Percentiles rank a stretch among this genome's conserved stretches.
Conservation (phyloP, 805 yeast genomes). For the Metschnikowia gelsemii region DNA sequence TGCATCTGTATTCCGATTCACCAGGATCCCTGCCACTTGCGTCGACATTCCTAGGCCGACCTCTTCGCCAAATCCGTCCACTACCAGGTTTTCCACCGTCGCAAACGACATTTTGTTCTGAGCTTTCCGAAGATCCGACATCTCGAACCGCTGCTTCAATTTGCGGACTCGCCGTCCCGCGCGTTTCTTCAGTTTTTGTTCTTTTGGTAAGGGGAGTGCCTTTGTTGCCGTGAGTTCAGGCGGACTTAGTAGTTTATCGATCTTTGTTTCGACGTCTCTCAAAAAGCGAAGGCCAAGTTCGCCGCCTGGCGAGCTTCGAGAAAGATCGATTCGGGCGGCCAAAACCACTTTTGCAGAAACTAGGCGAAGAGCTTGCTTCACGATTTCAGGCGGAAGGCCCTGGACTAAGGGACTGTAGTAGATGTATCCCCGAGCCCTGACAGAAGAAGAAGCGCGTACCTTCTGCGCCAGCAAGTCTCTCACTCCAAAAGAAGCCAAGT, state of each 20-base stretch:
- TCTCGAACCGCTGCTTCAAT: slow-evolving; percentile 73
- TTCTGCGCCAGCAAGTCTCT: slow-evolving; percentile 35
- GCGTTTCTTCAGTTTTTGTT: slow-evolving; percentile 73
- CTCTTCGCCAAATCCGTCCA: slow-evolving; percentile 75
- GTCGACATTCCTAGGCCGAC: slow-evolving; percentile 77
- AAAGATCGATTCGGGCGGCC: slow-evolving; percentile 79
- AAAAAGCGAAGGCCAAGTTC: slow-evolving; percentile 57
- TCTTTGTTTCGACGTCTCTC: slow-evolving; percentile 56
- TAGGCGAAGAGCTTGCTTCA: slow-evolving; percentile 73
- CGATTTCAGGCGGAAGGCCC: slow-evolving; percentile 53
- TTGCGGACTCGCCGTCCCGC: slow-evolving; percentile 84
- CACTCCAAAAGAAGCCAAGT: slow-evolving; percentile 74
- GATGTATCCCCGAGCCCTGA: slow-evolving; percentile 67
- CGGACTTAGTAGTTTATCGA: slow-evolving; percentile 73
- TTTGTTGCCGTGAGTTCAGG: slow-evolving; percentile 63
- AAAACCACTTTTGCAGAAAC: slow-evolving; percentile 75
- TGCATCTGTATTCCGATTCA: slow-evolving; percentile 51
- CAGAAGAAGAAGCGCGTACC: slow-evolving; percentile 35
- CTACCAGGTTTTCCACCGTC: slow-evolving; percentile 58
- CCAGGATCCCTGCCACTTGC: slow-evolving; percentile 29
- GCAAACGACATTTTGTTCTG: slow-evolving; percentile 88
- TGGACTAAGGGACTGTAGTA: slow-evolving; percentile 61
- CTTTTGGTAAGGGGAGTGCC: slow-evolving; percentile 74
- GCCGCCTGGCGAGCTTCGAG: slow-evolving; percentile 45
- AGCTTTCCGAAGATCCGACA: slow-evolving; percentile 78